Evolutionary conservation across 371 early-diverging fungal genomes (phyloP).

Genomic region (Saksenaea oblongispora): DNA sequence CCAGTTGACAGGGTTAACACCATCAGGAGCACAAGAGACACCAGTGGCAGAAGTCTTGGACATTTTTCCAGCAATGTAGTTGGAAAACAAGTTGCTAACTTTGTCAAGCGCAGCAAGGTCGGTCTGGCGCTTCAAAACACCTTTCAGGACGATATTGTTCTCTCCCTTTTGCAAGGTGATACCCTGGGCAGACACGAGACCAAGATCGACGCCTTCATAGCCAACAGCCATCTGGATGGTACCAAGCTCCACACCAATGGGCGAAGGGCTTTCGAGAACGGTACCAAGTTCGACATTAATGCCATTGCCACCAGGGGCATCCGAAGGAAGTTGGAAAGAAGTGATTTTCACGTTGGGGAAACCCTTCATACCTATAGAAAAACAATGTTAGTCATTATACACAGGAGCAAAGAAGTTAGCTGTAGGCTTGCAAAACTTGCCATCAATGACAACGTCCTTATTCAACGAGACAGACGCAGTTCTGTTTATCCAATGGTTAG

Average conservation of each 20-base stretch:
- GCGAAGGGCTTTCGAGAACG: conserved; percentile 53
- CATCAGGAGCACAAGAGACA: conserved; percentile 54
- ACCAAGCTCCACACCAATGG: conserved; percentile 57
- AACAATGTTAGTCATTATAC: too few relatives aligned
- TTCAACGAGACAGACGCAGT: conserved; percentile 32
- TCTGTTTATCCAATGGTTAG: conserved; percentile 13
- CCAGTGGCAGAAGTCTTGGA: conserved; percentile 52
- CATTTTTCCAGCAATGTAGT: conserved; percentile 46
- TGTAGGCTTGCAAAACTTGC: conserved; percentile 3
- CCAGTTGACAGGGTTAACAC: conserved; percentile 51
- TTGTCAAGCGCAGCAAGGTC: conserved; percentile 37
- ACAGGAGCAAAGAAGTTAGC: not conserved
- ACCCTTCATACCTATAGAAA: conserved; percentile 43
- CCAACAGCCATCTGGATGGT: conserved; percentile 47
- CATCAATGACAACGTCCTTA: conserved; percentile 23
- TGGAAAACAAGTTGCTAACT: conserved; percentile 48
- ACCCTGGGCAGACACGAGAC: conserved; percentile 43
- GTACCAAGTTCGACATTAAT: conserved; percentile 54
- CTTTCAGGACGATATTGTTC: conserved; percentile 51
- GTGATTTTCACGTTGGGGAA: conserved; percentile 53
- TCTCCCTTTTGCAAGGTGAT: conserved; percentile 43
- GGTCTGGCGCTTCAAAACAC: conserved; percentile 45
- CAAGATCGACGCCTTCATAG: conserved; percentile 45
- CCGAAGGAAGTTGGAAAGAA: conserved; percentile 52
- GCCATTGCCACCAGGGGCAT: conserved; percentile 52